phyloP scores from a whole-genome alignment of 306 rosid species.

The Malus fusca region DNA sequence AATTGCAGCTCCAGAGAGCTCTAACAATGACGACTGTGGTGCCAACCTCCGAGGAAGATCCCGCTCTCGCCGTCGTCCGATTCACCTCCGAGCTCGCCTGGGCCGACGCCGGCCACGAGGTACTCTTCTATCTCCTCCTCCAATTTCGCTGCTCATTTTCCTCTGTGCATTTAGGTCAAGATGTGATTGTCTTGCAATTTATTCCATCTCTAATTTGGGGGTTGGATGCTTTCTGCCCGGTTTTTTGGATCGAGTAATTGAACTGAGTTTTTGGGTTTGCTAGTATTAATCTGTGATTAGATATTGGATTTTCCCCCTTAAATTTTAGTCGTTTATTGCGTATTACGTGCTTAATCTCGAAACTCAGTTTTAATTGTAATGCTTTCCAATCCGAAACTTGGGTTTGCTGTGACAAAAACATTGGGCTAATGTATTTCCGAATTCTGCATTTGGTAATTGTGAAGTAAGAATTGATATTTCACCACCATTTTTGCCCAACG shows the following conservation, averaged over 20 bases:
- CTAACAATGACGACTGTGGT: conserved; percentile 76
- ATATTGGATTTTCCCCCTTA: neutral
- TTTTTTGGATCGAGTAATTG: neutral
- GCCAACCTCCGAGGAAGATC: conserved; percentile 84
- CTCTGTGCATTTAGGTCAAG: neutral
- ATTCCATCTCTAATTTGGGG: neutral
- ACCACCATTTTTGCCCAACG: neutral
- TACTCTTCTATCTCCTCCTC: conserved; percentile 3
- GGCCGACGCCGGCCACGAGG: conserved; percentile 96
- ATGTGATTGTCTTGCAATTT: neutral
- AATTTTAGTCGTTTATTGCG: neutral
- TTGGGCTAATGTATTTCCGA: neutral
- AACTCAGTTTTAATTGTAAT: neutral
- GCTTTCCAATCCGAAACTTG: neutral
- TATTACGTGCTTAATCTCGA: neutral
- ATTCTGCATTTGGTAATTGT: neutral
- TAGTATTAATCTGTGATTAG: neutral
- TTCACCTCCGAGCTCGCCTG: conserved; percentile 81
- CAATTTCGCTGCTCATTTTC: neutral
- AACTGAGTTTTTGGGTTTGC: neutral
- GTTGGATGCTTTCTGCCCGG: neutral
- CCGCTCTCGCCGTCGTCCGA: conserved; percentile 72
- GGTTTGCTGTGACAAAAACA: neutral
- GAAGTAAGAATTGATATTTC: neutral
- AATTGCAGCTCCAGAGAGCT: conserved; percentile 25